Evolutionary conservation across 208 protist species (phyloP).

Genomic region (Leptomonas seymouri): DNA sequence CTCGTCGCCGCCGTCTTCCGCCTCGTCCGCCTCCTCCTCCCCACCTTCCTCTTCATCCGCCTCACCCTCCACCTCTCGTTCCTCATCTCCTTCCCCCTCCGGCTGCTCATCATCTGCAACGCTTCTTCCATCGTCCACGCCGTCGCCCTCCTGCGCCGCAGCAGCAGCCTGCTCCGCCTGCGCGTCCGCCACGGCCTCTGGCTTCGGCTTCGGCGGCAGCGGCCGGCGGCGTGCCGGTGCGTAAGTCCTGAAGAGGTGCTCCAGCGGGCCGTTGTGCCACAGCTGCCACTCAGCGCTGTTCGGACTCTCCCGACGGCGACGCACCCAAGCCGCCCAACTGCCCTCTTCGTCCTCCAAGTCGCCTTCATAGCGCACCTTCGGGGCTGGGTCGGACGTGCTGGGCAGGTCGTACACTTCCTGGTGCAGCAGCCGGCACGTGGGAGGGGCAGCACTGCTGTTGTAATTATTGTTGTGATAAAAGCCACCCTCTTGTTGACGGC

Average conservation of each 20-base stretch:
- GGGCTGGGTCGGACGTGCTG: constrained; percentile 32
- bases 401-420: constrained; percentile 65
- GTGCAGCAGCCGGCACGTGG: constrained; percentile 50
- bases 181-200: neutral
- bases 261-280: constrained; percentile 75
- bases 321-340: constrained; percentile 66
- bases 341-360: constrained; percentile 45
- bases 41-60: constrained; percentile 2
- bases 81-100: constrained; percentile 7
- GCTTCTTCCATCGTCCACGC: constrained; percentile 7
- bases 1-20: neutral
- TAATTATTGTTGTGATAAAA: neutral
- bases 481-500: neutral
- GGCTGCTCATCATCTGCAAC: neutral
- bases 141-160: constrained; percentile 2
- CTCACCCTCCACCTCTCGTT: constrained; percentile 6
- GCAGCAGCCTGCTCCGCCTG: neutral
- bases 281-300: constrained; percentile 87
- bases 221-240: constrained; percentile 41
- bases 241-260: constrained; percentile 58
- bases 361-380: constrained; percentile 42
- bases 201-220: constrained; percentile 14
- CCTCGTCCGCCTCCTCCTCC: neutral
- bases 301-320: constrained; percentile 55
- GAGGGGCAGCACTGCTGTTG: neutral